Evolutionary conservation across 208 protist genomes (phyloP), one percentile per base, ranked within the genome.

Genomic region (Leishmania arabica): DNA sequence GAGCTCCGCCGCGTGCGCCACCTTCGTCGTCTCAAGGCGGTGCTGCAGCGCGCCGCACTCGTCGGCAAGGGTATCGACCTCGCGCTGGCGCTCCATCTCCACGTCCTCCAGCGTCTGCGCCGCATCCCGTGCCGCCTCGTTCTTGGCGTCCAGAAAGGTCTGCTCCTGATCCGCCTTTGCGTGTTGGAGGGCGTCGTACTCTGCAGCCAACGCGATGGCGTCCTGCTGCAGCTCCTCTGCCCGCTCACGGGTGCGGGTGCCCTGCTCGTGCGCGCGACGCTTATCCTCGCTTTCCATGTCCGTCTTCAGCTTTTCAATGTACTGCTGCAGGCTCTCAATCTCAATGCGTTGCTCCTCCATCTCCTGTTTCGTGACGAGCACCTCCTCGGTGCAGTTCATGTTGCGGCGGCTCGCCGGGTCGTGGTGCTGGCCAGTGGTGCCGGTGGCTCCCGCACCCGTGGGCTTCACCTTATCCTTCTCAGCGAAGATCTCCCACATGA

Each of bases 231-330:
- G 96, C 83, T 98, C 94, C 73, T 98, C 94, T 45, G 85, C 91
- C 42, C 96, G 91, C 84, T 98, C 97, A 75, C 97, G 96, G 56
- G 99, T 78, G 31, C 95, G 95, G 37, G 98, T 97, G 58, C 91
- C 91, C 85, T 98, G 95, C 87, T 98, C 95, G 75, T 99, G 92
- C 45, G 94, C 95, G 56, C 96, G 92, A 19, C 98, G 90, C 83
- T 98, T 98, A 80, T 99, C 95, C 74, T 99, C 94, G 75, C 98
- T 97, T 70, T 99, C 96, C 71, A 98, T 96, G 78, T 99, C 95
- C 17, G 97, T 95, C 79, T 93, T 95, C 19, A 99, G 88, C 78
- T 97, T 96, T 58, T 97, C 95, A 5, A 98, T 93, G 76, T 93
- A 91, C 72, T 95, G 89, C 84, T 93, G 91, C n/a, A 98, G 86